Evolutionary conservation across 148 eudicot genomes (phyloP).

Genomic region (Agrostemma githago): DNA sequence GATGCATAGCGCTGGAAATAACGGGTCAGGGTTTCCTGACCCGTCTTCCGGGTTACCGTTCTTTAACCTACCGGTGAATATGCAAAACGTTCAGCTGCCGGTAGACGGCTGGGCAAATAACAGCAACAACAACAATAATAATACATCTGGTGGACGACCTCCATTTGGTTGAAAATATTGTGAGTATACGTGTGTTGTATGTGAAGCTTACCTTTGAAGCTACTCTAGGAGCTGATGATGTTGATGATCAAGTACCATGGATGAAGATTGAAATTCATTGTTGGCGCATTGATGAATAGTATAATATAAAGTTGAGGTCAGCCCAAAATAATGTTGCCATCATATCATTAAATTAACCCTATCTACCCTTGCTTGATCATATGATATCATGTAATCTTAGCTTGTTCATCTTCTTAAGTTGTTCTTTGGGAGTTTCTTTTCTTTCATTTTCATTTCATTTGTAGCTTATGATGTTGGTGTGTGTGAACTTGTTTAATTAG

Average conservation of each 20-base stretch:
- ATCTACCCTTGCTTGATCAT: too few species aligned
- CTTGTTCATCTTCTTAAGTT: slow-evolving; percentile 8
- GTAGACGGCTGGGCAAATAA: slow-evolving; percentile 50
- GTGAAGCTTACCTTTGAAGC: not conserved
- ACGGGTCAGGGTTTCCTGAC: slow-evolving; percentile 35
- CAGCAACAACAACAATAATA: slow-evolving; percentile 19
- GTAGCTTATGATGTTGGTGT: slow-evolving; percentile 15
- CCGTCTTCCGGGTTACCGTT: slow-evolving; percentile 62
- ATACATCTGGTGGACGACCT: slow-evolving; percentile 31
- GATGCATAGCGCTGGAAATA: slow-evolving; percentile 40
- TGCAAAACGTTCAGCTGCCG: slow-evolving; percentile 48
- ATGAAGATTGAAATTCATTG: slow-evolving; percentile 2
- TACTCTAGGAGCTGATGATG: slow-evolving; percentile 5
- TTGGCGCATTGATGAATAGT: not conserved
- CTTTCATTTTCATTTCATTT: not conserved
- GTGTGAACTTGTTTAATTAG: slow-evolving; percentile 6
- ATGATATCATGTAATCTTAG: slow-evolving; percentile 10
- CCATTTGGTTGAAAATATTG: slow-evolving; percentile 29
- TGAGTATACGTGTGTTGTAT: not conserved
- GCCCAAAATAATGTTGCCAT: slow-evolving; percentile 3
- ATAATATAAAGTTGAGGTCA: slow-evolving; percentile 23
- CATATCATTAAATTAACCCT: not conserved
- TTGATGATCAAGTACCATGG: not conserved
- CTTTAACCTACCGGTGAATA: slow-evolving; percentile 50
- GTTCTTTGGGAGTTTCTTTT: not conserved